Percentiles rank a stretch among this genome's conserved stretches.
phyloP scores from a whole-genome alignment of 768 basidiomycete species.

The Roridomyces roridus region DNA sequence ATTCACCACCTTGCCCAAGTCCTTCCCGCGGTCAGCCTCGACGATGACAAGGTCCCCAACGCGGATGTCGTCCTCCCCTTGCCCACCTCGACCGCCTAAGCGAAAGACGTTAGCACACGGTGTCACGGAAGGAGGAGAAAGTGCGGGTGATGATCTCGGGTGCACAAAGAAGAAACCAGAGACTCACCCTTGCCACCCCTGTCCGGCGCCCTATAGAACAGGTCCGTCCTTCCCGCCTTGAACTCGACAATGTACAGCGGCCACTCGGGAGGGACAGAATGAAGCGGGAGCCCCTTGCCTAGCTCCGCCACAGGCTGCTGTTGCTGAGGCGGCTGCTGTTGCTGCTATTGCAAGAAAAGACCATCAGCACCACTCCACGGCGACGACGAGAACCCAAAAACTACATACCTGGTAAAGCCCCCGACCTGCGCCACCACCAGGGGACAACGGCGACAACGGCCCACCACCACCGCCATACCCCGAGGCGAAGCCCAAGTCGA shows the following conservation, averaged over 20 bases:
- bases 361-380: too few relatives aligned
- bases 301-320: conserved; percentile 57
- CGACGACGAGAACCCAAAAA: too few relatives aligned
- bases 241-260: conserved; percentile 98
- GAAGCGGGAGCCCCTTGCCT: conserved; percentile 89
- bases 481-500: conserved; percentile 8
- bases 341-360: conserved; percentile 1
- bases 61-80: conserved; percentile 47
- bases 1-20: conserved; percentile 91
- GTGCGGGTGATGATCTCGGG: neutral
- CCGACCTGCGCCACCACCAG: neutral
- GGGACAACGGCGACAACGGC: neutral
- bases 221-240: conserved; percentile 94
- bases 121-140: too few relatives aligned
- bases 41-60: conserved; percentile 95
- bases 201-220: conserved; percentile 78
- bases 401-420: neutral
- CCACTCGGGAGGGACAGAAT: conserved; percentile 80
- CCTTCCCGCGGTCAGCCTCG: conserved; percentile 94
- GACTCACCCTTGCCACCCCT: conserved; percentile 4
- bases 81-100: neutral
- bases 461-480: neutral
- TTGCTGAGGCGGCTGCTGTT: conserved; percentile 15
- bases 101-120: too few relatives aligned
- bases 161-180: neutral